phyloP scores from a whole-genome alignment of 768 basidiomycete species.

The Boletus sp. region DNA sequence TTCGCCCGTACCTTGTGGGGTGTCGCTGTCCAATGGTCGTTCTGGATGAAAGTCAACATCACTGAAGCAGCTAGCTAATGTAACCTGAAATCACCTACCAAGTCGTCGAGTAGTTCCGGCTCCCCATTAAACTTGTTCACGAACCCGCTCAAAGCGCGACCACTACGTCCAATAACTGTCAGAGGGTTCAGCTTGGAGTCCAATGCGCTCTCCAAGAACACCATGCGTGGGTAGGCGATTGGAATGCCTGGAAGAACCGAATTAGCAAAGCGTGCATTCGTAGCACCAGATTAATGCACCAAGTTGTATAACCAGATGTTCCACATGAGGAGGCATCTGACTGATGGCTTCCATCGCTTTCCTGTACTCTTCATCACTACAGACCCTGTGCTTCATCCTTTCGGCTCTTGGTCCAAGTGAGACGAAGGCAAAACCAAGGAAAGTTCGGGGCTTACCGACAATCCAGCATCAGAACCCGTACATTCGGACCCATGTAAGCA shows the following conservation, averaged over 20 bases:
- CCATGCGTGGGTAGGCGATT: constrained; percentile 92
- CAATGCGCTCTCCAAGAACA: constrained; percentile 77
- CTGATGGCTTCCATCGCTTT: constrained; percentile 65
- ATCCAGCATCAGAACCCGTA: constrained; percentile 73
- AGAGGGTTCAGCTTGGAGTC: constrained; percentile 86
- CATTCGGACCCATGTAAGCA: constrained; percentile 75
- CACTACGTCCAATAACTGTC: constrained; percentile 66
- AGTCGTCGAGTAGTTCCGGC: constrained; percentile 91
- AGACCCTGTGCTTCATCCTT: constrained; percentile 77
- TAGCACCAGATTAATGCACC: constrained; percentile 40
- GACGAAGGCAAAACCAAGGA: not conserved
- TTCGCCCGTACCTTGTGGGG: constrained; percentile 58
- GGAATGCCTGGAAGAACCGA: constrained; percentile 52
- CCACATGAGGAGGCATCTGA: constrained; percentile 59
- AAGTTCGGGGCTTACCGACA: constrained; percentile 56
- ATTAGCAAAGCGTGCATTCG: not conserved
- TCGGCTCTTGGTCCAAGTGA: constrained; percentile 61
- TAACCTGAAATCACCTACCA: constrained; percentile 45
- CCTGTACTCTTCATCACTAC: constrained; percentile 69
- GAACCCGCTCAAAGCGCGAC: constrained; percentile 71
- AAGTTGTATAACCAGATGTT: constrained; percentile 83
- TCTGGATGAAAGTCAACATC: constrained; percentile 61
- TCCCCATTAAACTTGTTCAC: constrained; percentile 91
- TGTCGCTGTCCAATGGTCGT: constrained; percentile 91
- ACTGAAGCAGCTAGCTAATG: constrained; percentile 24